Base-by-base conservation (phyloP, 257 asterid genomes). In the Capsicum pubescens region DNA sequence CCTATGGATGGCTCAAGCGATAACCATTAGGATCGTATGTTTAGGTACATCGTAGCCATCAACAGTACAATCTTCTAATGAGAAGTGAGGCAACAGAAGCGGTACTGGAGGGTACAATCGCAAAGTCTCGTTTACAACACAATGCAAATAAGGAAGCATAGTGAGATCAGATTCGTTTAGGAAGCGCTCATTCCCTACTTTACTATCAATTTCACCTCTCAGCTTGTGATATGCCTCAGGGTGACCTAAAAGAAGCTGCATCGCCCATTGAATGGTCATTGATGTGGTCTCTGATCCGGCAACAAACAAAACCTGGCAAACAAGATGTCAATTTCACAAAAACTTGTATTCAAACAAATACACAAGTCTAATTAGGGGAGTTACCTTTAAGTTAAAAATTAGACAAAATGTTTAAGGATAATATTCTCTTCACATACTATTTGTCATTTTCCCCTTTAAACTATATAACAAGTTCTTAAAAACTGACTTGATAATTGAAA, bases 271-370 rank as follows among this genome's bases (percentile, higher is more conserved):
- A 0, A 86, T 78, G 2, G 93, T 85, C 60, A 54, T 42, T 1
- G 88, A 76, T 4, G 92, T 83, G 8, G 95, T 93, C 63, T 90
- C 94, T 11, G 90, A 88, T 70, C 95, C 97, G 5, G 93, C 94
- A 19, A 88, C 60, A 12, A 91, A 78, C 90, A 92, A 84, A 35
- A 84, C 26, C 94, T 93, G 44, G 3, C 69, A 64, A 11, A 12
- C 83, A 50, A 10, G 48, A 44, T 44, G 48, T 44, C 6, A 44
- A 44, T 44, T 44, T 4, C 7, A 7, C 48, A 44, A 44, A 44
- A 44, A 39, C 44, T 39, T 4, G 3, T 39, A 4, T 39, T 39
- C 44, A 4, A 11, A 9, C 84, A 50, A 9, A 21, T 10, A 3
- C 14, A 61, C 68, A 10, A 26, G 17, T 26, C 44, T 64, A 64